phyloP scores from a whole-genome alignment of 352 stramenopile genomes.

The Thalassiosira ordinaria region DNA sequence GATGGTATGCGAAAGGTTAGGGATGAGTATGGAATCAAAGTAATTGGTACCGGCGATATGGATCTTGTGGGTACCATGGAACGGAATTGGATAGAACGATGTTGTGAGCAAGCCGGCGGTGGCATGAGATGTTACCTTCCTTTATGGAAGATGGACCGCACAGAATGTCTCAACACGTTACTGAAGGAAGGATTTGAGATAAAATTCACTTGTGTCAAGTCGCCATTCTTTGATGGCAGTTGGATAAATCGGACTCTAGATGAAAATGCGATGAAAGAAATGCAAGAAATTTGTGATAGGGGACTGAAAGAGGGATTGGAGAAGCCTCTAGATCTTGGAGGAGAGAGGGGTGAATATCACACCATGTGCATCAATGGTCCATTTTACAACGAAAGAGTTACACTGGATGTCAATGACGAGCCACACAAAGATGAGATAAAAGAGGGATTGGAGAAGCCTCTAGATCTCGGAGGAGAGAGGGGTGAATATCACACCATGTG shows the following conservation, averaged over 20 bases:
- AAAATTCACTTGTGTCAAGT: constrained; percentile 72
- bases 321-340: constrained; percentile 65
- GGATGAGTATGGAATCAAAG: constrained; percentile 56
- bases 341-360: constrained; percentile 79
- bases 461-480: constrained; percentile 75
- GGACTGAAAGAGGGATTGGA: constrained; percentile 31
- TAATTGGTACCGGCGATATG: constrained; percentile 75
- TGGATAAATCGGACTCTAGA: constrained; percentile 67
- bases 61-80: constrained; percentile 67
- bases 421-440: constrained; percentile 9
- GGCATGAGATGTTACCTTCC: constrained; percentile 55
- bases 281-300: constrained; percentile 42
- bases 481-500: constrained; percentile 82
- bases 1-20: constrained; percentile 47
- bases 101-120: constrained; percentile 45
- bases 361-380: constrained; percentile 73
- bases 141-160: constrained; percentile 62
- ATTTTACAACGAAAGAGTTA: constrained; percentile 54
- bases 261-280: constrained; percentile 42
- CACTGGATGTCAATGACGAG: constrained; percentile 24
- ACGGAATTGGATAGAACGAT: constrained; percentile 68
- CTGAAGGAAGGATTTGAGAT: constrained; percentile 59
- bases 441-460: constrained; percentile 26
- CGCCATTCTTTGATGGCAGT: constrained; percentile 58
- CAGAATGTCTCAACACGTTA: constrained; percentile 45